phyloP scores from a whole-genome alignment of 2,329 filamentous ascomycete species.

The Penicillium frequentans region DNA sequence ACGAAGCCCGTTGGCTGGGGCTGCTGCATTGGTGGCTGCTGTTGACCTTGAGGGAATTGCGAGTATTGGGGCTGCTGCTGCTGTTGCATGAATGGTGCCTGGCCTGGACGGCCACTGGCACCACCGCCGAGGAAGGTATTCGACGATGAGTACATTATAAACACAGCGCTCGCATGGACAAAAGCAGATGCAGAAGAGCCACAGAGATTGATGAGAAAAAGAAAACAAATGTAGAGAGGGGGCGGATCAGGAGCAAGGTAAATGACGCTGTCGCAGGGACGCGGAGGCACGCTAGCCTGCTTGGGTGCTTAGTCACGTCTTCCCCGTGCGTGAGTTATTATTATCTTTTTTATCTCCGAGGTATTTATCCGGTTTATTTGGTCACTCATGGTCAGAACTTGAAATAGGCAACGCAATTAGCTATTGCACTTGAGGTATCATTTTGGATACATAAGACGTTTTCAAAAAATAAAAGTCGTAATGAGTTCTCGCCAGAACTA shows the following conservation, averaged over 20 bases:
- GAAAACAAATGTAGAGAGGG: conserved; percentile 26
- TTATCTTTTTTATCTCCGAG: neutral
- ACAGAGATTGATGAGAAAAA: conserved; percentile 22
- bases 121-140: conserved; percentile 81
- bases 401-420: neutral
- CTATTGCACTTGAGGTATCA: neutral
- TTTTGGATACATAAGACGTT: conserved; percentile 2
- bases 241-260: conserved; percentile 29
- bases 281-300: conserved; percentile 27
- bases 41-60: conserved; percentile 43
- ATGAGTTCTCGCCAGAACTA: conserved; percentile 6
- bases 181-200: conserved; percentile 19
- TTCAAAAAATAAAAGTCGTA: conserved; percentile 6
- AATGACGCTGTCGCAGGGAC: conserved; percentile 33
- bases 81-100: conserved; percentile 56
- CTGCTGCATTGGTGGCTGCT: conserved; percentile 55
- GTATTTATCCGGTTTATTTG: too few relatives aligned
- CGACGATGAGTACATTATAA: conserved; percentile 82
- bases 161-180: conserved; percentile 27
- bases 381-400: neutral
- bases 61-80: conserved; percentile 41
- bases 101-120: conserved; percentile 71
- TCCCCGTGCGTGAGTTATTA: conserved; percentile 5
- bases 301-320: conserved; percentile 20
- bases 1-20: conserved; percentile 53